A percentile compares a stretch with the other conserved stretches of the same genome.
phyloP scores from a whole-genome alignment of 2,329 filamentous ascomycete genomes.

The Capronia epimyces region DNA sequence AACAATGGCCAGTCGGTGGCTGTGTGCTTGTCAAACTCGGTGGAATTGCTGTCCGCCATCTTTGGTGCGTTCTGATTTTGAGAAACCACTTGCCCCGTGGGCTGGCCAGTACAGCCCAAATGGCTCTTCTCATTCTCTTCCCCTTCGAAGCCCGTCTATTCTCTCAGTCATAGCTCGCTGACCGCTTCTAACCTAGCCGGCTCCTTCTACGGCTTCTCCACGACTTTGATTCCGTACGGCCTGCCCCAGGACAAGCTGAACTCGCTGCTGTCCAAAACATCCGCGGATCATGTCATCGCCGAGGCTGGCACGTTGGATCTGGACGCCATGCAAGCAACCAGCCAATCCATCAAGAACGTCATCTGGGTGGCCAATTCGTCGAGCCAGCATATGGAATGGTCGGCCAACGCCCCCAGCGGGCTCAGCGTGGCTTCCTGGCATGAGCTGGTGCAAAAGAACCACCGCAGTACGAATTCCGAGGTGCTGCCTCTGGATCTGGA shows the following conservation, averaged over 20 bases:
- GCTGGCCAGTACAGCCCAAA: no score
- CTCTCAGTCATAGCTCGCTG: no score
- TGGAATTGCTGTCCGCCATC: conserved; percentile 75
- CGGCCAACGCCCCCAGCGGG: conserved; percentile 71
- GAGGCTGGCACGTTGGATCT: conserved; percentile 83
- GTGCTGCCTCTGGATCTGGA: conserved; percentile 60
- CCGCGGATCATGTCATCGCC: conserved; percentile 76
- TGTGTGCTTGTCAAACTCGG: conserved; percentile 85
- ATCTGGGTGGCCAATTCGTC: conserved; percentile 92
- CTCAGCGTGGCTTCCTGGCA: conserved; percentile 89
- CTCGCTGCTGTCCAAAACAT: conserved; percentile 66
- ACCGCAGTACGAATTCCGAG: conserved; percentile 53
- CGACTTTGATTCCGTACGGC: conserved; percentile 80
- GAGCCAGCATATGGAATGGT: conserved; percentile 88
- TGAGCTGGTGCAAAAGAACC: conserved; percentile 70
- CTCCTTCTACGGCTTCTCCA: conserved; percentile 79
- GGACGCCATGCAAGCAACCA: conserved; percentile 62
- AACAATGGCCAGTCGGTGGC: conserved; percentile 68
- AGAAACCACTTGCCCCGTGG: not conserved
- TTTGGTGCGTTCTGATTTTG: conserved; percentile 53
- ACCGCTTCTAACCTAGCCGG: conserved; percentile 61
- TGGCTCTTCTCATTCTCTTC: no score
- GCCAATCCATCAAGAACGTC: conserved; percentile 66
- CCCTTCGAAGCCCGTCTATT: no score
- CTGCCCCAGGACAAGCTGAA: conserved; percentile 61